Evolutionary conservation across 306 rosid species (phyloP).

Genomic region (Vicia villosa): DNA sequence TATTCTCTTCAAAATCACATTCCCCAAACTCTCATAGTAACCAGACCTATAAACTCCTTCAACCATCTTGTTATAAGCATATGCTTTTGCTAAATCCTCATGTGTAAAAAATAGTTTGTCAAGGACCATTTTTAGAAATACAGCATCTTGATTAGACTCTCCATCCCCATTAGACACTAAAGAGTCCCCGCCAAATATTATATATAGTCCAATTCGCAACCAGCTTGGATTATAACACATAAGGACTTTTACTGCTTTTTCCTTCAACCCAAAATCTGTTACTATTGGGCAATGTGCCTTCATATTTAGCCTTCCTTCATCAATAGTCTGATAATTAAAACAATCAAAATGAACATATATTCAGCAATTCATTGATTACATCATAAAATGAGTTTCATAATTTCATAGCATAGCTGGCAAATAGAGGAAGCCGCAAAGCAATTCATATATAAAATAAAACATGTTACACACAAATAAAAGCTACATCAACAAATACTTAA

Average conservation of each 20-base stretch:
- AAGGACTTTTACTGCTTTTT: conserved; percentile 59
- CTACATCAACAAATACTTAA: no score
- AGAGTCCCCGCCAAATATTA: conserved; percentile 83
- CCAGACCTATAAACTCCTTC: conserved; percentile 93
- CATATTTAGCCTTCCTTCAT: conserved; percentile 84
- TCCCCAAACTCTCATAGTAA: conserved; percentile 86
- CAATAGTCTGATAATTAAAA: conserved; percentile 60
- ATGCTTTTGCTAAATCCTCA: conserved; percentile 63
- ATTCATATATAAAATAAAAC: no score
- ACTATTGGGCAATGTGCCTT: conserved; percentile 89
- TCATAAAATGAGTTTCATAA: neutral
- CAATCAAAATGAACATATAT: conserved; percentile 11
- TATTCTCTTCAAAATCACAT: conserved; percentile 72
- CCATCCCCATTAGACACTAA: conserved; percentile 59
- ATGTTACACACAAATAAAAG: no score
- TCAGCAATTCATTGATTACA: neutral
- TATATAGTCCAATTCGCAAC: conserved; percentile 78
- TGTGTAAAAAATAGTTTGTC: conserved; percentile 77
- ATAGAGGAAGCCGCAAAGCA: no score
- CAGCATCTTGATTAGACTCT: conserved; percentile 59
- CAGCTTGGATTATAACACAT: conserved; percentile 79
- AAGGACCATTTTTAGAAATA: conserved; percentile 74
- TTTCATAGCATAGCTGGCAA: no score
- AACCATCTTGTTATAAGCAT: conserved; percentile 87
- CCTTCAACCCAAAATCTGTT: conserved; percentile 78